Evolutionary conservation across 1,139 yeast species (phyloP), one percentile per base, ranked within the genome.

Genomic region (Geotrichum fermentans): DNA sequence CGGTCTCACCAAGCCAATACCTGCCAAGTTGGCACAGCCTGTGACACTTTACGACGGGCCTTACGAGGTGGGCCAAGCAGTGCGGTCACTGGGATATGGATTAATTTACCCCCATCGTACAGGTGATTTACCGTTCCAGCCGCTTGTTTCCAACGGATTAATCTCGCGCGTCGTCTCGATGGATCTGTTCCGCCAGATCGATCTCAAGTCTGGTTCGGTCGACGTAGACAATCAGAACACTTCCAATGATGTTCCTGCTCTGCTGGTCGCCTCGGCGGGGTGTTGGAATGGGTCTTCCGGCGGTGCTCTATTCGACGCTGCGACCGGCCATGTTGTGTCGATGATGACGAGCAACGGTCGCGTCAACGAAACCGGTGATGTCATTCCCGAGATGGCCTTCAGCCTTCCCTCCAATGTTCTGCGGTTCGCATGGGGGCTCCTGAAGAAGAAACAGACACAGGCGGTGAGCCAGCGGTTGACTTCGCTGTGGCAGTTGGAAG

Each of bases 241-340:
- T 14, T 46, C 7, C 10, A 20, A 18, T 2, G 39, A 36, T 6
- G 46, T 56, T 2, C 65, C 69, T 0, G 68, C 74, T 0, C 61
- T 83, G 64, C 56, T 80, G 1, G 66, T 81, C 0, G 70, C 80
- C 0, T 75, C 85, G 0, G 75, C 86, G 0, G 73, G 80, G 10
- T 82, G 88, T 63, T 83, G 88, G 87, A 82, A 82, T 58, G 90
- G 90, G 0, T 81, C 88, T 1, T 79, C 85, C 0, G 90, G 90
- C 0, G 90, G 90, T 0, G 87, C 82, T 0, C 61, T 82, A 2
- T 71, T 78, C 49, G 68, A 71, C 48, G 41, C 52, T 2, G 43
- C 57, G 0, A 45, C 50, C 17, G 63, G 68, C 14, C 63, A 69
- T 36, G 63, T 82, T 4, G 60, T 80, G 11, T 86, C 86, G 0